Percentiles rank a stretch among this genome's conserved stretches.
These are phyloP conservation scores for Xerocomellus amylosporus DNA, from an alignment of 768 basidiomycete species.

Conservation along the genomic window DNA sequence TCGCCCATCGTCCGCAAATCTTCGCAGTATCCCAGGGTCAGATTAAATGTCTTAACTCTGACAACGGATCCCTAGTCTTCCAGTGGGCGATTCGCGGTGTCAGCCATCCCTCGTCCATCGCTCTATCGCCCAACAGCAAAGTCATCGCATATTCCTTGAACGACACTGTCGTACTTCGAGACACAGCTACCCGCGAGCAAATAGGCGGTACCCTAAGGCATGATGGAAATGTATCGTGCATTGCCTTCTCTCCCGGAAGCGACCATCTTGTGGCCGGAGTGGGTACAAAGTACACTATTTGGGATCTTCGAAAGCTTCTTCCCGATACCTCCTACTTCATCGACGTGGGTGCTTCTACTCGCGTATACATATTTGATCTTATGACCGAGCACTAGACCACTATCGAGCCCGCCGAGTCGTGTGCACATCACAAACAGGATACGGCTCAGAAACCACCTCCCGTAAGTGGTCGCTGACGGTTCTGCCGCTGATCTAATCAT, in stretches of 20 bases:
- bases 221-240: slow-evolving; percentile 7
- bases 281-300: slow-evolving; percentile 11
- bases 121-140: slow-evolving; percentile 12
- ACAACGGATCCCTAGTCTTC: slow-evolving; percentile 9
- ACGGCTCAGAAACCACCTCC: neutral
- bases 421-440: slow-evolving; percentile 4
- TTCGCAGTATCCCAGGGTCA: slow-evolving; percentile 19
- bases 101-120: slow-evolving; percentile 8
- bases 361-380: neutral
- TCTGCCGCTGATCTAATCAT: neutral
- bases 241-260: slow-evolving; percentile 10
- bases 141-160: slow-evolving; percentile 17
- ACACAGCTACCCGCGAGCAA: slow-evolving; percentile 8
- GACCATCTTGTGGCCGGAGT: slow-evolving; percentile 5
- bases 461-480: neutral
- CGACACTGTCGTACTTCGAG: slow-evolving; percentile 6
- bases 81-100: slow-evolving; percentile 15
- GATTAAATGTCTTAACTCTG: slow-evolving; percentile 15
- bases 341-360: neutral
- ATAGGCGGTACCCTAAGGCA: slow-evolving; percentile 9
- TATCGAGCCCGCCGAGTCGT: neutral
- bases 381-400: neutral
- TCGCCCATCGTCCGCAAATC: slow-evolving; percentile 6
- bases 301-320: slow-evolving; percentile 10
- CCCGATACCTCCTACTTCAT: neutral